Percentiles rank a stretch among this genome's conserved stretches.
These are phyloP conservation scores for Vitis hybrid DNA, from an alignment of 177 flowering plant species.

Conservation along the genomic window DNA sequence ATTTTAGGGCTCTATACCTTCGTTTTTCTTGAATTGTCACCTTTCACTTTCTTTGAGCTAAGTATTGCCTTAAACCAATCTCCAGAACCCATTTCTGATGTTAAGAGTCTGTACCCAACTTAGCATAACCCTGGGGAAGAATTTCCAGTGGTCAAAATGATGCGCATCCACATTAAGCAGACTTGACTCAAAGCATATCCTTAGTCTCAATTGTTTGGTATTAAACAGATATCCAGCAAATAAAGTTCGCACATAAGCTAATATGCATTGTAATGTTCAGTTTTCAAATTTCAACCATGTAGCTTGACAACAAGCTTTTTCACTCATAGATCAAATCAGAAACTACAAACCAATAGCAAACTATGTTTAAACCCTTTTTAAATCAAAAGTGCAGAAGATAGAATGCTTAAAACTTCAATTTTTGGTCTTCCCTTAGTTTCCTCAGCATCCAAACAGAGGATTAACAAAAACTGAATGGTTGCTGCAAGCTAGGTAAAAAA, in stretches of 20 bases:
- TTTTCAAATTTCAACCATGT: background rate
- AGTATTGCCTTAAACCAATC: constrained; percentile 78
- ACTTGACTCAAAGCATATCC: too few species aligned
- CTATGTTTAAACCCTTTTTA: background rate
- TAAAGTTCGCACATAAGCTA: background rate
- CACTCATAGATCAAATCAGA: background rate
- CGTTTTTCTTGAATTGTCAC: constrained; percentile 33
- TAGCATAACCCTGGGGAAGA: constrained; percentile 26
- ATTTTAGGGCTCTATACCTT: constrained; percentile 40
- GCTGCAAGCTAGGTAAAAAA: background rate
- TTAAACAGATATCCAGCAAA: background rate
- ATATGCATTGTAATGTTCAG: background rate
- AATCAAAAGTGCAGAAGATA: too few species aligned
- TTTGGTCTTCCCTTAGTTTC: too few species aligned
- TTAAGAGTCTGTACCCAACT: constrained; percentile 11
- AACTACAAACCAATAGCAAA: background rate
- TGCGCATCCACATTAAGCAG: constrained; percentile 4
- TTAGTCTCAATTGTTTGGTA: too few species aligned
- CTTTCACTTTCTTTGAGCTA: constrained; percentile 59
- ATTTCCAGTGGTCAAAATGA: constrained; percentile 2
- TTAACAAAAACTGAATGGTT: background rate
- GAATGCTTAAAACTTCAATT: too few species aligned
- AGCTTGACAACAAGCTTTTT: too few species aligned
- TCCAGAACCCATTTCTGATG: constrained; percentile 74
- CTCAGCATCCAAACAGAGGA: constrained; percentile 6